These are phyloP conservation scores for Parascedosporium putredinis DNA, from an alignment of 2,329 filamentous ascomycete species.

Conservation along the genomic window DNA sequence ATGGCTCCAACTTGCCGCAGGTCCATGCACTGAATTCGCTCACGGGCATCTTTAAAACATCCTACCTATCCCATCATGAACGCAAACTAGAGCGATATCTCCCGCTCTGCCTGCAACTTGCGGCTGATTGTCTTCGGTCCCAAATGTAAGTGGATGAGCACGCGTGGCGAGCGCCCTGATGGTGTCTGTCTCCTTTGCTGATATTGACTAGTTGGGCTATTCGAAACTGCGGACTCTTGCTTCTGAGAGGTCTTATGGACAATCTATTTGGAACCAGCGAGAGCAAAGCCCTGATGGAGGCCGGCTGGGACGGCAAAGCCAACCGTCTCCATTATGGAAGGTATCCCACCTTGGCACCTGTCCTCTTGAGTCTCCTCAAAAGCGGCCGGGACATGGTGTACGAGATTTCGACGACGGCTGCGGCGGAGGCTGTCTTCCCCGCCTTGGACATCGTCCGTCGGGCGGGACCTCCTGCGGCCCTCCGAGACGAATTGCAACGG, in stretches of 20 bases:
- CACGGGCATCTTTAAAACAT: slow-evolving; percentile 83
- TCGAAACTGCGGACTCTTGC: slow-evolving; percentile 82
- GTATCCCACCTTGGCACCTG: slow-evolving; percentile 53
- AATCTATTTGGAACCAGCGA: slow-evolving; percentile 66
- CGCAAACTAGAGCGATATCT: slow-evolving; percentile 65
- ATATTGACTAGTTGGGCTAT: slow-evolving; percentile 64
- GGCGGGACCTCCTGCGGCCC: slow-evolving; percentile 51
- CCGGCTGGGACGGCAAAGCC: slow-evolving; percentile 53
- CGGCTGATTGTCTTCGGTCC: slow-evolving; percentile 67
- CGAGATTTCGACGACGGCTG: slow-evolving; percentile 21
- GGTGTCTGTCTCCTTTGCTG: background rate
- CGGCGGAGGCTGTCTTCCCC: slow-evolving; percentile 66
- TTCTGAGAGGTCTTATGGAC: slow-evolving; percentile 78
- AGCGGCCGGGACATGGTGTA: slow-evolving; percentile 36
- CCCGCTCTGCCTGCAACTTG: slow-evolving; percentile 64
- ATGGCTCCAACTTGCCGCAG: slow-evolving; percentile 65
- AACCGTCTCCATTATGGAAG: slow-evolving; percentile 59
- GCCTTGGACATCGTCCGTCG: slow-evolving; percentile 72
- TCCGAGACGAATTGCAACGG: slow-evolving; percentile 42
- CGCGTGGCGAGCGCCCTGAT: background rate
- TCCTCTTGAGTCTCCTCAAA: slow-evolving; percentile 53
- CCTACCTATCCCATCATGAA: slow-evolving; percentile 61
- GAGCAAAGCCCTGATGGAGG: slow-evolving; percentile 52
- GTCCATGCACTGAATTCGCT: slow-evolving; percentile 93
- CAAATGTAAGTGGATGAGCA: slow-evolving; percentile 50